A percentile compares a stretch with the other conserved stretches of the same genome.
Evolutionary conservation across 2,329 filamentous ascomycete genomes (phyloP).

Genomic region (Pestalotiopsis sp.): DNA sequence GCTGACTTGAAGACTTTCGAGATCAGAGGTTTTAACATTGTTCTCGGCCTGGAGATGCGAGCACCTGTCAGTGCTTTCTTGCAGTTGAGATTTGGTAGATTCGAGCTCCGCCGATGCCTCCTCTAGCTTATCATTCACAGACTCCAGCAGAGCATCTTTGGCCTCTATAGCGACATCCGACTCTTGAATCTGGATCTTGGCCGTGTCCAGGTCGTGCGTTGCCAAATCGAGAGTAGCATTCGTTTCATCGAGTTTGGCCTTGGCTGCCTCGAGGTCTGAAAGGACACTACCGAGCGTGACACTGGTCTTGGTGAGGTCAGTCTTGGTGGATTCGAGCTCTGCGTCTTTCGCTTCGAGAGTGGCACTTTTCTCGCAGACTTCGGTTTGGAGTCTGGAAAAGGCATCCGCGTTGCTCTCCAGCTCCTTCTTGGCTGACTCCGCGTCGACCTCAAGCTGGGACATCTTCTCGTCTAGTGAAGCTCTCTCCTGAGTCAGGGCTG

Average conservation of each 20-base stretch:
- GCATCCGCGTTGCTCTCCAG: neutral
- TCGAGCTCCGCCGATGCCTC: neutral
- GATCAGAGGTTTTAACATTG: slow-evolving; percentile 3
- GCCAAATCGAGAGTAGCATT: neutral
- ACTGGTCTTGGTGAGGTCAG: neutral
- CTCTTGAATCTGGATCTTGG: neutral
- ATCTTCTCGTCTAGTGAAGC: neutral
- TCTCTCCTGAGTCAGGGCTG: neutral
- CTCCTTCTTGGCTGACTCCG: neutral
- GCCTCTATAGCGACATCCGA: neutral
- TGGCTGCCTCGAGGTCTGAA: neutral
- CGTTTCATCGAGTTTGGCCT: neutral
- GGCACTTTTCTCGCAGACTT: neutral
- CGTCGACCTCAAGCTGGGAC: slow-evolving; percentile 4
- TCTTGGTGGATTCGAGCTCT: slow-evolving; percentile 1
- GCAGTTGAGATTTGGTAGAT: neutral
- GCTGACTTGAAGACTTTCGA: slow-evolving; percentile 1
- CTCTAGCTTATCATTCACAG: neutral
- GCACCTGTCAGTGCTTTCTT: neutral
- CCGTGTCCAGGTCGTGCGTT: neutral
- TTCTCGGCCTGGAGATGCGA: neutral
- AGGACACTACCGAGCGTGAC: neutral
- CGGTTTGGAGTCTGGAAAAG: neutral
- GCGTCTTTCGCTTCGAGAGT: neutral
- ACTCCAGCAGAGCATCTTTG: neutral